Percentiles rank a stretch among this genome's conserved stretches.
Evolutionary conservation across 129 eudicot species (phyloP).

Genomic region (Rutidosis leptorrhynchoides): DNA sequence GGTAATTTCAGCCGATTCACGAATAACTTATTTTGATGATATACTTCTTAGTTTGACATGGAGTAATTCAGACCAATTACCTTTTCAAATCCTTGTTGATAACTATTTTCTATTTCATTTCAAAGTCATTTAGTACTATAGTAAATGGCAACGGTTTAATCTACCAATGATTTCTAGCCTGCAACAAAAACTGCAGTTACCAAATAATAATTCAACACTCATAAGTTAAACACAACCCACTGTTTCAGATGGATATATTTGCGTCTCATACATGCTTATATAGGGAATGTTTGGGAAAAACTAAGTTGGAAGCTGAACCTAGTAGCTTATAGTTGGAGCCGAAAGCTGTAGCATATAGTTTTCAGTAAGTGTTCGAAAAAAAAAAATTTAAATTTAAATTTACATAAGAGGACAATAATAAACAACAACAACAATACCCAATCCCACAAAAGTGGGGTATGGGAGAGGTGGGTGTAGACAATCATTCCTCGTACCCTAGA

Average conservation of each 20-base stretch:
- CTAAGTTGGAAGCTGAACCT: no score
- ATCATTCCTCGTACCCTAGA: no score
- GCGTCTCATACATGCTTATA: neutral
- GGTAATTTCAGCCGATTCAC: neutral
- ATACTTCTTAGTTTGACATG: neutral
- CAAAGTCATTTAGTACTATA: neutral
- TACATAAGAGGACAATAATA: no score
- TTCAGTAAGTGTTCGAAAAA: no score
- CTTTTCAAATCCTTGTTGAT: neutral
- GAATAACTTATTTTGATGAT: conserved; percentile 9
- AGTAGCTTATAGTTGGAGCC: no score
- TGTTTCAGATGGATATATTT: neutral
- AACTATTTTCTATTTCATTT: conserved; percentile 1
- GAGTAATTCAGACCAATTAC: neutral
- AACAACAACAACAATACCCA: no score
- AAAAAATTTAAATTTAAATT: no score
- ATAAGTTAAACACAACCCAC: neutral
- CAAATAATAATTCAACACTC: neutral
- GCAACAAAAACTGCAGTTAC: neutral
- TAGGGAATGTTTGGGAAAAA: no score
- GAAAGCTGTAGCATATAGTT: no score
- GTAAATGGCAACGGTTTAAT: neutral
- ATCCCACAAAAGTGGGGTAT: no score
- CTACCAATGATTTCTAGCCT: neutral
- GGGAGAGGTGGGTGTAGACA: no score